These are phyloP conservation scores for Kwoniella mangroviensis DNA, from an alignment of 768 basidiomycete genomes.

Conservation along the genomic window DNA sequence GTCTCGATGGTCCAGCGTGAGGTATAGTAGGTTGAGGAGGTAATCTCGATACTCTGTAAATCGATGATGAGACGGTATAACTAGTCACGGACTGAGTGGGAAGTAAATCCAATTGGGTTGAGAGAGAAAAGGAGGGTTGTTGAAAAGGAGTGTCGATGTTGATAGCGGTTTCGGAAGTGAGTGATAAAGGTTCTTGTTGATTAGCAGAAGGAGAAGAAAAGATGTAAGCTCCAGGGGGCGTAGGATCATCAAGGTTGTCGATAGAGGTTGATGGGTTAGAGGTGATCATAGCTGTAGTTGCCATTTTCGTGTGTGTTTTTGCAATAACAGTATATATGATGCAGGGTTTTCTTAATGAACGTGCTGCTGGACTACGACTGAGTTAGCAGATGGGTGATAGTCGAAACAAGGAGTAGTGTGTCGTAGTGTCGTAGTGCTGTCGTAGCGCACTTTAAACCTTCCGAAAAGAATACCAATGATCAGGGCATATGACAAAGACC, in stretches of 20 bases:
- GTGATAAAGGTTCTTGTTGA: slow-evolving; percentile 6
- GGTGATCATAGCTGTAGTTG: slow-evolving; percentile 15
- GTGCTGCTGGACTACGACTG: background rate
- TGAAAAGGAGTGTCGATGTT: slow-evolving; percentile 20
- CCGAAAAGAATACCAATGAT: slow-evolving; percentile 1
- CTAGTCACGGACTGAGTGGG: slow-evolving; percentile 14
- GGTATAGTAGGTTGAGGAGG: slow-evolving; percentile 19
- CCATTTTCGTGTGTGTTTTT: slow-evolving; percentile 4
- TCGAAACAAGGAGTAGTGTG: background rate
- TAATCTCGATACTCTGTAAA: slow-evolving; percentile 22
- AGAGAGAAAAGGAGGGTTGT: slow-evolving; percentile 12
- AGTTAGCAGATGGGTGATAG: background rate
- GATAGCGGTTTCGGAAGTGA: background rate
- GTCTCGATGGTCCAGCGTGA: slow-evolving; percentile 23
- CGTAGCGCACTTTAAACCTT: background rate
- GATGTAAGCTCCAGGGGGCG: slow-evolving; percentile 15
- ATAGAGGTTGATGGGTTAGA: background rate
- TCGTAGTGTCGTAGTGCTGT: slow-evolving; percentile 2
- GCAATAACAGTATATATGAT: background rate
- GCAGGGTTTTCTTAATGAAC: background rate
- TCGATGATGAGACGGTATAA: slow-evolving; percentile 14
- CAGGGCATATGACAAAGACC: background rate
- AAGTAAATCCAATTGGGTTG: slow-evolving; percentile 7
- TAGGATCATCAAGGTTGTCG: background rate
- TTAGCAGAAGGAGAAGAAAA: slow-evolving; percentile 3